A percentile compares a stretch with the other conserved stretches of the same genome.
phyloP scores from a whole-genome alignment of 768 basidiomycete genomes.

The Xerocomellus dryophilus region DNA sequence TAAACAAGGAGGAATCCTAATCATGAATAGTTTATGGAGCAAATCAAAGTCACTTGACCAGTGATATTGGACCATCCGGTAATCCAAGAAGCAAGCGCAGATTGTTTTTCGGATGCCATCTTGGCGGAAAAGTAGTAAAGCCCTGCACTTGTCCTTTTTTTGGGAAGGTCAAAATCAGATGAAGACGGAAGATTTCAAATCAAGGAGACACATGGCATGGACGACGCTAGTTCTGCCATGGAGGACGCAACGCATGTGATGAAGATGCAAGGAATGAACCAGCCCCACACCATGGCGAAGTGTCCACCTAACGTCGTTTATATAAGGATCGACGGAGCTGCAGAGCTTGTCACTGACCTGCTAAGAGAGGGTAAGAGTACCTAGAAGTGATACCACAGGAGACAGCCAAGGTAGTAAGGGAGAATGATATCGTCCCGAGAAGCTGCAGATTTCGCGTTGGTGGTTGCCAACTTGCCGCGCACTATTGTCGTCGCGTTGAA shows the following conservation, averaged over 20 bases:
- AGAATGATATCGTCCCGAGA: conserved; percentile 25
- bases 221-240: conserved; percentile 9
- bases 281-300: conserved; percentile 23
- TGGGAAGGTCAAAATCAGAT: not conserved
- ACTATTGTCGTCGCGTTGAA: not conserved
- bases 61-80: conserved; percentile 31
- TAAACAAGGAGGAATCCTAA: not conserved
- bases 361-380: conserved; percentile 2
- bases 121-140: conserved; percentile 29
- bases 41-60: conserved; percentile 27
- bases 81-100: conserved; percentile 28
- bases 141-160: conserved; percentile 24
- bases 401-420: conserved; percentile 22
- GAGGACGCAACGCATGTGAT: conserved; percentile 11
- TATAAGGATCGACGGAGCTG: not conserved
- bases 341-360: conserved; percentile 7
- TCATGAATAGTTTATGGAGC: conserved; percentile 25
- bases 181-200: not conserved
- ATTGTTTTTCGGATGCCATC: conserved; percentile 24
- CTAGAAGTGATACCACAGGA: conserved; percentile 19
- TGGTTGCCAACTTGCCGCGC: too few relatives aligned
- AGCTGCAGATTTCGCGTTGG: conserved; percentile 5
- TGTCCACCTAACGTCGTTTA: conserved; percentile 12
- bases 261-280: conserved; percentile 15
- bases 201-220: conserved; percentile 2